phyloP scores from a whole-genome alignment of 2,329 filamentous ascomycete species.

The Fusarium sp. region DNA sequence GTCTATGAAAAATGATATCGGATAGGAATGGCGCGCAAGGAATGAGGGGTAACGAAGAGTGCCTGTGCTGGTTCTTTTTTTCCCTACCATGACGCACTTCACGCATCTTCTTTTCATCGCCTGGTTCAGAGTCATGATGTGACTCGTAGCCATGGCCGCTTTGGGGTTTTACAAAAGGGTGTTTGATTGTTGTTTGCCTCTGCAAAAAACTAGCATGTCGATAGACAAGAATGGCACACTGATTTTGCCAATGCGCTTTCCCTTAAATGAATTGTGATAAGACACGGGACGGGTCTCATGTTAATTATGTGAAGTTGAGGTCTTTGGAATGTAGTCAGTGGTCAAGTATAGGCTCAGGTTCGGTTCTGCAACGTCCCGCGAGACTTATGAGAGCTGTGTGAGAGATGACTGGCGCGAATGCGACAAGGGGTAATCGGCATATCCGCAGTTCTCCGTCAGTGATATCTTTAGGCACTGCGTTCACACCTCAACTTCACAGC shows the following conservation, averaged over 20 bases:
- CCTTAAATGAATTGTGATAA: not conserved
- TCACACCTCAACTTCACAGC: not conserved
- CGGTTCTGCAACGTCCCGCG: slow-evolving; percentile 8
- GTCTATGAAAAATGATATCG: slow-evolving; percentile 48
- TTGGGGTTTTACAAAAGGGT: slow-evolving; percentile 44
- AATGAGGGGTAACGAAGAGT: slow-evolving; percentile 32
- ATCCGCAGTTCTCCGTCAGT: slow-evolving; percentile 1
- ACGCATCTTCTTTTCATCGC: slow-evolving; percentile 47
- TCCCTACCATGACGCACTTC: slow-evolving; percentile 30
- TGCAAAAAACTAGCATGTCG: slow-evolving; percentile 33
- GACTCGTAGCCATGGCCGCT: slow-evolving; percentile 24
- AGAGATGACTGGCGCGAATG: not conserved
- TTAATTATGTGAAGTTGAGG: not conserved
- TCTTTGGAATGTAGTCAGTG: not conserved
- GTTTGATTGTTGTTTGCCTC: slow-evolving; percentile 39
- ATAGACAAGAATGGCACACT: slow-evolving; percentile 45
- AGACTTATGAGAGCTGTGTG: no score
- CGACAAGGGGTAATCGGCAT: not conserved
- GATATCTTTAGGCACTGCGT: not conserved
- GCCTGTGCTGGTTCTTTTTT: slow-evolving; percentile 34
- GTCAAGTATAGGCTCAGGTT: not conserved
- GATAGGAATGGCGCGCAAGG: slow-evolving; percentile 46
- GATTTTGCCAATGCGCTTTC: slow-evolving; percentile 11
- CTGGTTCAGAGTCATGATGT: slow-evolving; percentile 10
- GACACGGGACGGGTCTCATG: not conserved